These are phyloP conservation scores for Rhizophagus clarus DNA, from an alignment of 192 early-diverging fungal genomes.

Conservation along the genomic window DNA sequence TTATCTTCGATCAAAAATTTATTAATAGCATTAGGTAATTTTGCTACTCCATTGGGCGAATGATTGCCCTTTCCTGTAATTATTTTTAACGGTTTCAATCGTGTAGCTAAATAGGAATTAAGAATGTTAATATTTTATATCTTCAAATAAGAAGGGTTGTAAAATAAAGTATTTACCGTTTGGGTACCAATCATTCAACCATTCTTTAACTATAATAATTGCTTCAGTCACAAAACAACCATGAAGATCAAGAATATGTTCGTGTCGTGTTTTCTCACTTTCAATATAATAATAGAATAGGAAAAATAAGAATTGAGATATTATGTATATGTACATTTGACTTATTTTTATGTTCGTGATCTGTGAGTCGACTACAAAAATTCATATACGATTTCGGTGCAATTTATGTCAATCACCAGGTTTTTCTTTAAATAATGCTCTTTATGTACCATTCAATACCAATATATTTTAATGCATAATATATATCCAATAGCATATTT, in stretches of 20 bases:
- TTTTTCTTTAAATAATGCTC: too few relatives aligned
- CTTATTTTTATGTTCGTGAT: too few relatives aligned
- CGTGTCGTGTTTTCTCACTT: constrained; percentile 48
- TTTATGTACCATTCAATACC: too few relatives aligned
- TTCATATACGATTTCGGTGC: too few relatives aligned
- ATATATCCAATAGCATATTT: too few relatives aligned
- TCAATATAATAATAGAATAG: background rate
- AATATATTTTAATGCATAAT: too few relatives aligned
- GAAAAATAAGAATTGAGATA: background rate
- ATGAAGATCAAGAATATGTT: constrained; percentile 68
- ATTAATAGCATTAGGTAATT: constrained; percentile 55
- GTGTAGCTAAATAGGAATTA: background rate
- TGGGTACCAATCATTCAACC: constrained; percentile 60
- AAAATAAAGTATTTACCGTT: constrained; percentile 43
- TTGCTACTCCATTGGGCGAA: constrained; percentile 58
- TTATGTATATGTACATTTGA: background rate
- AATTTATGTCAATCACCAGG: too few relatives aligned
- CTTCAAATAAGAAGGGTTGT: constrained; percentile 7
- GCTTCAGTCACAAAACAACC: constrained; percentile 68
- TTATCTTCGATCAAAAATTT: constrained; percentile 51
- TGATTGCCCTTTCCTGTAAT: constrained; percentile 70
- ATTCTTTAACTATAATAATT: constrained; percentile 57
- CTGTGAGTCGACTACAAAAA: too few relatives aligned
- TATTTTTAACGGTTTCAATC: constrained; percentile 57
- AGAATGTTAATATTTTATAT: constrained; percentile 3